These are phyloP conservation scores for Fagus crenata DNA, from an alignment of 306 rosid species.

Conservation along the genomic window DNA sequence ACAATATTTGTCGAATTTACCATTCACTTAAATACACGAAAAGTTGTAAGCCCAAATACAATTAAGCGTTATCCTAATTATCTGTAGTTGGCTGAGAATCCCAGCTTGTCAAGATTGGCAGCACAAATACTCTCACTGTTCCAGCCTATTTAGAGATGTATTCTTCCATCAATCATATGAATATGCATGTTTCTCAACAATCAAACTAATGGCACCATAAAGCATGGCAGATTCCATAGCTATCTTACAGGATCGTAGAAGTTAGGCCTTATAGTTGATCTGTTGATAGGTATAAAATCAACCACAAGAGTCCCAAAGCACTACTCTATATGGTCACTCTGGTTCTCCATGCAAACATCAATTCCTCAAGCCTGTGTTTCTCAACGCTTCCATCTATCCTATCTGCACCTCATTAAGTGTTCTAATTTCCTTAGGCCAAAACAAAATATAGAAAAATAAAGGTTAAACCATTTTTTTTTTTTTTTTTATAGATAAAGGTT, in stretches of 20 bases:
- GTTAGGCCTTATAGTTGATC: too few relatives aligned
- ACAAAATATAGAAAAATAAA: background rate
- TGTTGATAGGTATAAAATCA: background rate
- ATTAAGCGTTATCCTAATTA: background rate
- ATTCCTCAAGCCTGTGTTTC: background rate
- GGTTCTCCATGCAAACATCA: background rate
- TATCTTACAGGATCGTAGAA: too few relatives aligned
- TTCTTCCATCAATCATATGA: background rate
- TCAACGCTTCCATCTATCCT: background rate
- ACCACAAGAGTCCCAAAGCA: background rate
- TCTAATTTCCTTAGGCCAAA: background rate
- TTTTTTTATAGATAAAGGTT: too few relatives aligned
- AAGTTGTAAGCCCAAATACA: background rate
- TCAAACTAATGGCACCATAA: background rate
- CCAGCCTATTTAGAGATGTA: background rate
- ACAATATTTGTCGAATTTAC: background rate
- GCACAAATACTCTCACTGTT: background rate
- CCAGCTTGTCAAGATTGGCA: background rate
- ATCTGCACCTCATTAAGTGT: background rate
- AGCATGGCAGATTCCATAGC: background rate
- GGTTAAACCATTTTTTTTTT: too few relatives aligned
- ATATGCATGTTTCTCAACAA: background rate
- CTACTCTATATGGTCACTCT: background rate
- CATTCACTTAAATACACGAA: background rate
- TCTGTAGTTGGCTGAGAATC: background rate